A percentile compares a stretch with the other conserved stretches of the same genome.
Evolutionary conservation across 306 rosid species (phyloP).

Genomic region (Acmispon strigosus): DNA sequence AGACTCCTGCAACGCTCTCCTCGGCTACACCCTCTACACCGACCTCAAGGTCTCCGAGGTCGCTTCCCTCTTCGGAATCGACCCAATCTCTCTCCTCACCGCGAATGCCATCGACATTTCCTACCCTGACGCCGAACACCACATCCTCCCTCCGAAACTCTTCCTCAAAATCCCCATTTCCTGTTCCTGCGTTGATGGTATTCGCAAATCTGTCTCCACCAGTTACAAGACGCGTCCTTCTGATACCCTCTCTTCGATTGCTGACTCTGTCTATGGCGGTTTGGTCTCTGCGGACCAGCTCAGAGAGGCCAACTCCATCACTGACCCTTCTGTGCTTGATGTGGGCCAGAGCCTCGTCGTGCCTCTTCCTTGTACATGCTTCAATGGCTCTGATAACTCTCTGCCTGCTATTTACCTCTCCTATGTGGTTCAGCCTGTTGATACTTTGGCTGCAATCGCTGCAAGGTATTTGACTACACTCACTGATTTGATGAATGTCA

Average conservation of each 20-base stretch:
- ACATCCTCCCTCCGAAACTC: slow-evolving; percentile 78
- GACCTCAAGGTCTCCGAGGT: slow-evolving; percentile 94
- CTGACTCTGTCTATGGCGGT: slow-evolving; percentile 68
- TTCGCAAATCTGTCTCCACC: slow-evolving; percentile 77
- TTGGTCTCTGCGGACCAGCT: slow-evolving; percentile 92
- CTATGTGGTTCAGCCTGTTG: slow-evolving; percentile 67
- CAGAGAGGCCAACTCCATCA: slow-evolving; percentile 72
- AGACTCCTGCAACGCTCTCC: slow-evolving; percentile 73
- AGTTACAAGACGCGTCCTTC: slow-evolving; percentile 78
- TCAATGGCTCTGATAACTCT: slow-evolving; percentile 84
- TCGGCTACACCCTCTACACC: slow-evolving; percentile 90
- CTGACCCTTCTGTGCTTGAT: slow-evolving; percentile 71
- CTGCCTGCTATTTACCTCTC: slow-evolving; percentile 89
- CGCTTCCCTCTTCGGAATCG: slow-evolving; percentile 84
- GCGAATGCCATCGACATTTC: slow-evolving; percentile 91
- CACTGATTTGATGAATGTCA: slow-evolving; percentile 95
- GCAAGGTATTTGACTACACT: slow-evolving; percentile 70
- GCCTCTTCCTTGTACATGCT: slow-evolving; percentile 96
- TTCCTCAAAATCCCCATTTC: slow-evolving; percentile 73
- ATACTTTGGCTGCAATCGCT: slow-evolving; percentile 63
- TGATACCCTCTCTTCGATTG: slow-evolving; percentile 70
- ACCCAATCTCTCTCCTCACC: slow-evolving; percentile 75
- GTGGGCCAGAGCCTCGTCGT: slow-evolving; percentile 79
- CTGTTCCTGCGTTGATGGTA: slow-evolving; percentile 90
- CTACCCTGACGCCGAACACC: slow-evolving; percentile 91